phyloP scores from a whole-genome alignment of 1,284 basidiomycete species.

The Irpex rosettiformis region DNA sequence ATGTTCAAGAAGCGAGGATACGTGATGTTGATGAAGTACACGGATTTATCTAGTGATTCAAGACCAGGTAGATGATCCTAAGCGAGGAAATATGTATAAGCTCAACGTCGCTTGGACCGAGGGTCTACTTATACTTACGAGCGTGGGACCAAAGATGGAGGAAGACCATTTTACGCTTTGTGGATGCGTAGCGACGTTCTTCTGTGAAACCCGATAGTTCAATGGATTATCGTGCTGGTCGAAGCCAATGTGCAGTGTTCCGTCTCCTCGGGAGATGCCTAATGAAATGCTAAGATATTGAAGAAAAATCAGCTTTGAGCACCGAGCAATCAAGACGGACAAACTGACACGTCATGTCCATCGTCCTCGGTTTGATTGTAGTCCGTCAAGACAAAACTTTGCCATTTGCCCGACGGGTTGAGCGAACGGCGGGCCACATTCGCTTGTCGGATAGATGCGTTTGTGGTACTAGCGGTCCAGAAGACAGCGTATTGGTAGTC shows the following conservation, averaged over 20 bases:
- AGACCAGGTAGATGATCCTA: constrained; percentile 37
- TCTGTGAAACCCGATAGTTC: constrained; percentile 35
- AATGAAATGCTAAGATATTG: constrained; percentile 32
- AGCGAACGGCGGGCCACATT: constrained; percentile 30
- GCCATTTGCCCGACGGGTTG: constrained; percentile 25
- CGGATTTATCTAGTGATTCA: constrained; percentile 32
- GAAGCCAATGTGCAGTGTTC: constrained; percentile 39
- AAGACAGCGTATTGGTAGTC: constrained; percentile 40
- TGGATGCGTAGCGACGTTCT: constrained; percentile 32
- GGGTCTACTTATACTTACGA: constrained; percentile 16
- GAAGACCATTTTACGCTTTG: constrained; percentile 24
- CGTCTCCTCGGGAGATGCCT: constrained; percentile 39
- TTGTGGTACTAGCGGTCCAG: constrained; percentile 29
- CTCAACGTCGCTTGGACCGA: background rate
- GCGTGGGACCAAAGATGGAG: constrained; percentile 25
- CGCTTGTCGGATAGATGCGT: constrained; percentile 35
- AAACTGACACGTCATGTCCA: constrained; percentile 32
- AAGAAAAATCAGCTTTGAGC: constrained; percentile 17
- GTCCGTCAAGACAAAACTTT: constrained; percentile 34
- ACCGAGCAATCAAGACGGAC: background rate
- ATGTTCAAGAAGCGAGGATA: constrained; percentile 39
- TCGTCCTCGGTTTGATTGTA: constrained; percentile 42
- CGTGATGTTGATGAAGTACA: constrained; percentile 36
- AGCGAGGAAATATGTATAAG: background rate
- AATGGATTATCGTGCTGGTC: constrained; percentile 42